Percentiles rank a stretch among this genome's conserved stretches.
Conservation (phyloP, 208 protist genomes). For the Leishmania tarentolae region DNA sequence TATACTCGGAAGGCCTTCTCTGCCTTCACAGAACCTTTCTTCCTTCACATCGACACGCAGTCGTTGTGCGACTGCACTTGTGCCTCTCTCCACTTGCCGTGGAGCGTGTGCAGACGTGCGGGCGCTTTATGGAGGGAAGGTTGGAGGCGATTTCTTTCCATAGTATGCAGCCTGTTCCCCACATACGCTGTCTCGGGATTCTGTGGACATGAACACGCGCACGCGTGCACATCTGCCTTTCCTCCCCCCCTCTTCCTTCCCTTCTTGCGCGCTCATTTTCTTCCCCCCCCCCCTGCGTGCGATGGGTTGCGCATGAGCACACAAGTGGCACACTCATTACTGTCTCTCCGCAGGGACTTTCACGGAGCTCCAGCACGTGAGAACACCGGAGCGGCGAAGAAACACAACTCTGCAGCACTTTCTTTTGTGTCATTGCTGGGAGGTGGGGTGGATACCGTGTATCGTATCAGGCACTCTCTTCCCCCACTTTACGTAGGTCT, state of each 20-base stretch:
- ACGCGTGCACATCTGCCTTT: not conserved
- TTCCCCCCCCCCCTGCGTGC: not conserved
- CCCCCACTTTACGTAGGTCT: not conserved
- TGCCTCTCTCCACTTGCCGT: not conserved
- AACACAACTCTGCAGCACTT: not conserved
- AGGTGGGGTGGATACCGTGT: not conserved
- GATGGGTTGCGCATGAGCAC: not conserved
- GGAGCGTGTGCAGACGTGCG: not conserved
- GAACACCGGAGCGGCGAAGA: not conserved
- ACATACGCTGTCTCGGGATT: not conserved
- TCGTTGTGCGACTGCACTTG: not conserved
- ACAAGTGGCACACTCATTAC: constrained; percentile 1
- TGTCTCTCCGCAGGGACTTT: not conserved
- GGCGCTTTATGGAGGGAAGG: not conserved
- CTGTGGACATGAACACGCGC: not conserved
- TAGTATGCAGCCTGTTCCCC: not conserved
- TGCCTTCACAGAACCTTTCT: not conserved
- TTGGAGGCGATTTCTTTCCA: no score
- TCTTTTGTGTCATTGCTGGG: not conserved
- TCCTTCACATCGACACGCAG: not conserved
- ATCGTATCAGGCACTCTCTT: not conserved
- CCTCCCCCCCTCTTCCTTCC: not conserved
- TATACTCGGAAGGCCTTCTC: not conserved
- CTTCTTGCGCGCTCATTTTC: not conserved
- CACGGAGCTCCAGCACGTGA: not conserved